Evolutionary conservation across 2,329 filamentous ascomycete genomes (phyloP), one percentile per base, ranked within the genome.

Genomic region (Aspergillus bombycis): DNA sequence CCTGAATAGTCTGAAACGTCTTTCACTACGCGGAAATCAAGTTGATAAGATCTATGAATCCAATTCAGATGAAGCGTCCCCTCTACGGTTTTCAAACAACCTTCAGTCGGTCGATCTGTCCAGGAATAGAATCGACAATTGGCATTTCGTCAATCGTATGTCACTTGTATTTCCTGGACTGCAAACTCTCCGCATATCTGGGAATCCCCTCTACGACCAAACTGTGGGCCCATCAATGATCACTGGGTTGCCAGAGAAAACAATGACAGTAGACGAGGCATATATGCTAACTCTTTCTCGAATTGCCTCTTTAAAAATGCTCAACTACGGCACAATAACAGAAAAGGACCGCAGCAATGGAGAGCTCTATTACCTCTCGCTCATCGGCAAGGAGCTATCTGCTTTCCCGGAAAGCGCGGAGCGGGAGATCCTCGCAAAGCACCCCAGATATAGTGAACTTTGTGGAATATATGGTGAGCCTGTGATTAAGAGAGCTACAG

Each of bases 341-440:
- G 70, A 82, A 1, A 87, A 89, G 48, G 94, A 98, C 75, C 88
- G 94, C 21, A 84, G 88, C 60, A 95, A 98, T 72, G 93, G 93
- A 5, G 95, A 98, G 71, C 89, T 94, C 72, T 99, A 96, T 76
- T 99, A 99, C 76, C 86, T 98, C 12, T 92, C 90, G 0, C 86
- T 91, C 60, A 95, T 97, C 62, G 91, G 86, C 12, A 89, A 88
- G 66, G 91, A 95, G 74, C 82, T 97, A n/a, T 78, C 77, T 28
- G 76, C 74, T 8, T 74, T 65, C 3, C 71, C 77, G 0, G 65
- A 70, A 55, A 66, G 65, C 9, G 85, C 89, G 67, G 78, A 82
- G 32, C 68, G 77, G 0, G 79, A 80, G 1, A 84, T 96, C 0
- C 75, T 91, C 3, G 78, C 75, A 0, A 78, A 81, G 4, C 93